Percentiles rank a stretch among this genome's conserved stretches.
Evolutionary conservation across 1,284 basidiomycete genomes (phyloP).

Genomic region (Puccinia polysora): DNA sequence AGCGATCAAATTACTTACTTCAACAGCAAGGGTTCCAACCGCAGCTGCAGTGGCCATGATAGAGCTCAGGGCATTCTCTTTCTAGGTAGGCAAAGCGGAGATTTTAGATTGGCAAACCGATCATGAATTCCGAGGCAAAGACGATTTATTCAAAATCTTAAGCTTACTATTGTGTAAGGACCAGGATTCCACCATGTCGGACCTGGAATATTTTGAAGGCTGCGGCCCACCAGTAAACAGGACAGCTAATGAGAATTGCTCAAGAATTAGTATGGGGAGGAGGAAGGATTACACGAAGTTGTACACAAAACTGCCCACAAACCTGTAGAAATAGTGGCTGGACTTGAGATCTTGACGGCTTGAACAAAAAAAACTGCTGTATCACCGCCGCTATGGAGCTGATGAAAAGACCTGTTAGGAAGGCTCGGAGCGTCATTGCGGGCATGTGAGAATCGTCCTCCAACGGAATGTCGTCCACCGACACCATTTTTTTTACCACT

Average conservation of each 20-base stretch:
- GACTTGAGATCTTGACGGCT: conserved; percentile 38
- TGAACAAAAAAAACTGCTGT: conserved; percentile 43
- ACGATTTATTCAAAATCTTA: not conserved
- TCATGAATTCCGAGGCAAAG: not conserved
- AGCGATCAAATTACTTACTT: too few species aligned
- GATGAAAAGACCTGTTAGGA: conserved; percentile 37
- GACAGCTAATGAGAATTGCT: conserved; percentile 5
- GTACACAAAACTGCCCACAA: not conserved
- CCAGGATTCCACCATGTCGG: conserved; percentile 43
- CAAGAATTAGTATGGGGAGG: not conserved
- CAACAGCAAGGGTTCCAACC: conserved; percentile 34
- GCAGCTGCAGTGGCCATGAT: conserved; percentile 44
- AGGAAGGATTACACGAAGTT: not conserved
- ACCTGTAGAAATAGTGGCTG: conserved; percentile 43
- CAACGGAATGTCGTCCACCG: conserved; percentile 30
- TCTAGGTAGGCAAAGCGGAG: too few species aligned
- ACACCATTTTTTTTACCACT: conserved; percentile 10
- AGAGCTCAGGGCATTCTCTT: conserved; percentile 35
- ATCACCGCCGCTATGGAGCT: conserved; percentile 40
- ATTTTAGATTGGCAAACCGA: too few species aligned
- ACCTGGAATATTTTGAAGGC: conserved; percentile 39
- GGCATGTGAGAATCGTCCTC: conserved; percentile 43
- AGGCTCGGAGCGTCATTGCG: conserved; percentile 23
- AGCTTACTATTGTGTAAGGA: conserved; percentile 28
- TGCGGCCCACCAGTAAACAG: conserved; percentile 36